Percentiles rank a stretch among this genome's conserved stretches.
phyloP scores from a whole-genome alignment of 2,329 filamentous ascomycete species.

The Sclerotinia nivalis region DNA sequence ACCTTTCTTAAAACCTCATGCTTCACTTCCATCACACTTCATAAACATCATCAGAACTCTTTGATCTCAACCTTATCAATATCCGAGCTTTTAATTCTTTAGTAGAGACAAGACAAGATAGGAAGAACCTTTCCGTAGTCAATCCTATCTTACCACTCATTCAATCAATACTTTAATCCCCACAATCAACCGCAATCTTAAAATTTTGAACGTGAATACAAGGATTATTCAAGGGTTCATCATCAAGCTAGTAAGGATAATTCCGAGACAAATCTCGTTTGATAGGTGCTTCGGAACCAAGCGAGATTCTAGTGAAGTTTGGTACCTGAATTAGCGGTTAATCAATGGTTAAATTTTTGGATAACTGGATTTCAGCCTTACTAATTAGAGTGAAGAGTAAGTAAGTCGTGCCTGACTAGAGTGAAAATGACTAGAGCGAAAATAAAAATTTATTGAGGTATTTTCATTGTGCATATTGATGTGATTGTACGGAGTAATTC shows the following conservation, averaged over 20 bases:
- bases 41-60: background rate
- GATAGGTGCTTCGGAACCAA: conserved; percentile 6
- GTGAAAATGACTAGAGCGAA: background rate
- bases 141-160: background rate
- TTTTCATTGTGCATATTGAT: background rate
- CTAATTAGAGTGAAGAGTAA: background rate
- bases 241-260: background rate
- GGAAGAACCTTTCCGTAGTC: background rate
- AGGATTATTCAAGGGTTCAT: background rate
- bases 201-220: conserved; percentile 2
- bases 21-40: background rate
- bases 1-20: background rate
- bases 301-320: background rate
- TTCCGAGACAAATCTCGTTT: conserved; percentile 3
- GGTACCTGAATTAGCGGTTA: conserved; percentile 12
- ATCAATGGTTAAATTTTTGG: background rate
- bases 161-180: background rate
- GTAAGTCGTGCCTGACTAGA: background rate
- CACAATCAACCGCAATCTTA: conserved; percentile 19
- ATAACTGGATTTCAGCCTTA: background rate
- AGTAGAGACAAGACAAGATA: background rate
- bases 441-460: background rate
- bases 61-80: background rate
- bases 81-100: no score
- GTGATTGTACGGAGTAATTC: background rate